Evolutionary conservation across 129 eudicot genomes (phyloP), one percentile per base, ranked within the genome.

Genomic region (Centaurea solstitialis): DNA sequence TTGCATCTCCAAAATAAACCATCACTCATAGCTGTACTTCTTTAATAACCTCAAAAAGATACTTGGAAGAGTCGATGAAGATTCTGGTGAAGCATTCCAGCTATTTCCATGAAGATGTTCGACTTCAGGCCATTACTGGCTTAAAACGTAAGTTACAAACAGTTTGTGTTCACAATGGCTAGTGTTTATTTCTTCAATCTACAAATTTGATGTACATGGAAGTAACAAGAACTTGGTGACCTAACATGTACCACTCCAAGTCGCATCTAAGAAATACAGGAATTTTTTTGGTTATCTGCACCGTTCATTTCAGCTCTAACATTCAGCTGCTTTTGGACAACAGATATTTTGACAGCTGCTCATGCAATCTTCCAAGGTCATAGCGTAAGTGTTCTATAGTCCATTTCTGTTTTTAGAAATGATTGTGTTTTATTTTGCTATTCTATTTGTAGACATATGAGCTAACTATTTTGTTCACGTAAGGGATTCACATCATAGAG

Each of bases 41-140:
- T 91, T 95, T 95, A 85, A 93, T 82, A 61, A 26, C 43, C n/a
- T 13, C 1, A 5, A 82, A 5, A 82, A 95, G 99, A 73, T 95
- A 95, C 79, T 85, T 95, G 88, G 99, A 95, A 68, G 99, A 95
- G 89, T 85, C 98, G 1, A 72, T 90, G 86, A 95, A 90, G 88
- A 95, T 95, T 73, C 62, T 93, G 83, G 88, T 95, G 71, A 87
- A 89, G 70, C 99, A 95, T 75, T 92, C 99, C 3, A 82, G 86
- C 64, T 95, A 95, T 86, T 95, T 95, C 73, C 99, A 95, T 76
- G 99, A 95, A 90, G 99, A 95, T 83, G 99, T 95, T 85, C 92
- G 99, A 50, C 98, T 95, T 66, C 99, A 95, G 85, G 98, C 99
- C 50, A 90, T 95, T 67, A 93, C 85, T 53, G 81, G 91, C 67